Evolutionary conservation across 192 early-diverging fungal genomes (phyloP).

Genomic region (Lobosporangium transversale): DNA sequence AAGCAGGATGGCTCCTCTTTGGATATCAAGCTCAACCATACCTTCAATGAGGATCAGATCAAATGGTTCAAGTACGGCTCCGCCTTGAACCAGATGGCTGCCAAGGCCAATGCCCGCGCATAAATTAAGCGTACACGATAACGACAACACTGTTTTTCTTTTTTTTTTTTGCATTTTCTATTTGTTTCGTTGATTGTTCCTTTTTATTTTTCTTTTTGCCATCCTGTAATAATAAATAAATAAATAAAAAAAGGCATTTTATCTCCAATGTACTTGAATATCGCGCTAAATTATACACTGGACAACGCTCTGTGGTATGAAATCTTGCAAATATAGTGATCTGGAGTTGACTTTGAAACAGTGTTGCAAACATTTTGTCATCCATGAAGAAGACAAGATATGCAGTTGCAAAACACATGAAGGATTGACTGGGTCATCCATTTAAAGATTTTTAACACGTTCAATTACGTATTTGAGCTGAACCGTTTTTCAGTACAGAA

Average conservation of each 20-base stretch:
- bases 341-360: too few relatives aligned
- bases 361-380: too few relatives aligned
- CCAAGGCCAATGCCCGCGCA: conserved; percentile 57
- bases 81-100: conserved; percentile 84
- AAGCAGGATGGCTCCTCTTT: conserved; percentile 81
- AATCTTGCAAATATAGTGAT: too few relatives aligned
- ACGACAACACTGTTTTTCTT: conserved; percentile 11
- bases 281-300: too few relatives aligned
- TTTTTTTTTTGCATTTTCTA: conserved; percentile 16
- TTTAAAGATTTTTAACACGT: too few relatives aligned
- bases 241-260: not conserved
- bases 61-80: conserved; percentile 98
- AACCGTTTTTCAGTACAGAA: too few relatives aligned
- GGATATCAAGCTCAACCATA: conserved; percentile 93
- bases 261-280: too few relatives aligned
- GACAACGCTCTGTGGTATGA: not conserved
- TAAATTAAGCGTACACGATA: conserved; percentile 23
- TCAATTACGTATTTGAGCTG: too few relatives aligned
- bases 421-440: too few relatives aligned
- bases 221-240: conserved; percentile 39
- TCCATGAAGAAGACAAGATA: too few relatives aligned
- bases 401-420: too few relatives aligned
- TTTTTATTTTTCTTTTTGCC: conserved; percentile 4
- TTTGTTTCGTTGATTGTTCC: conserved; percentile 10
- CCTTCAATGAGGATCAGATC: conserved; percentile 99